Base-by-base conservation (phyloP, 306 rosid genomes). In the Malus orientalis region DNA sequence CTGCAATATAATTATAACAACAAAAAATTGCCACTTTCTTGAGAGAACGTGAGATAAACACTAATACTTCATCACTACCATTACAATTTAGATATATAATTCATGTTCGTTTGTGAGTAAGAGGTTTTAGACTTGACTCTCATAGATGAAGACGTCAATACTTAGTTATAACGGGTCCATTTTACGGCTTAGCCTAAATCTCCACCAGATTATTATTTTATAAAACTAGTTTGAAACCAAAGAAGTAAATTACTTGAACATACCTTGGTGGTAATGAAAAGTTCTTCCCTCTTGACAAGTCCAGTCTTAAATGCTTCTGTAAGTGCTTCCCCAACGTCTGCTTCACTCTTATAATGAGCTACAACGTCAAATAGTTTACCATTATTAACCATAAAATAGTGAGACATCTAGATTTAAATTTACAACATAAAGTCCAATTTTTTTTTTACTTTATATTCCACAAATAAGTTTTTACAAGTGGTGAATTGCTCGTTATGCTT, bases 281-380 rank as follows among this genome's bases (percentile, higher is more conserved):
- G 93, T 36, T 93, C 98, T 67, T 93, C 98, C 74, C 98, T 89
- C 86, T 89, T 89, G 32, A 91, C 97, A 76, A 91, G 91, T 55
- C 92, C 91, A 44, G 77, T 83, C 23, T 49, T 69, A 67, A 93
- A 78, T 69, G 97, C 98, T 77, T 89, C 98, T 47, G 89, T 77
- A 79, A 93, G 84, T 6, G 91, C 98, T 20, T 85, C 90, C 71
- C 98, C 98, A 79, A 91, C 98, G 61, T 93, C 98, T 36, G 87
- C 40, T 84, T 93, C 98, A 78, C 86, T 93, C 81, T 63, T 78
- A 81, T 93, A 93, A 36, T 91, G 88, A 79, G 98, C 98, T 93
- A 83, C 87, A 85, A 69, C 19, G 8, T 15, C 9, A 11, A 29
- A 62, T 29, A 14, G 3, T 5, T 15, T 51, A 51, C 20, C 20